phyloP scores from a whole-genome alignment of 169 alveolate genomes.

The Plasmodium fragile region DNA sequence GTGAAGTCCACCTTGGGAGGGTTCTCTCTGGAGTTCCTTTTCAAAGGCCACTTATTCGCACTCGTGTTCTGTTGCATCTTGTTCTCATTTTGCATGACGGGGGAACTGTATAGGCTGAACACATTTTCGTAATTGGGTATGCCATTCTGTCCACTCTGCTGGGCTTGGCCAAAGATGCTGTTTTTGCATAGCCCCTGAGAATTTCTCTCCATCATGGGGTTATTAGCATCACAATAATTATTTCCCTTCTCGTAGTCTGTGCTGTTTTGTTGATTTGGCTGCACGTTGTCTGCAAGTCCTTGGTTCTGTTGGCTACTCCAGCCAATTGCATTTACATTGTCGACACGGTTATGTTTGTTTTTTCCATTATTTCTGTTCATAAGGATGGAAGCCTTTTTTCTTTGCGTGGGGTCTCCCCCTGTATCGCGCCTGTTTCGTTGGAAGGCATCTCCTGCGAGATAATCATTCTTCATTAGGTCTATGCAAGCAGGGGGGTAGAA shows the following conservation, averaged over 20 bases:
- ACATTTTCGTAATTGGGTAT: background rate
- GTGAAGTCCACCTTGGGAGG: conserved; percentile 18
- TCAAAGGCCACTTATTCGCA: conserved; percentile 36
- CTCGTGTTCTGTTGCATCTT: background rate
- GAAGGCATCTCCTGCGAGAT: background rate
- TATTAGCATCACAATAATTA: background rate
- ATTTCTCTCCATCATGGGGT: conserved; percentile 3
- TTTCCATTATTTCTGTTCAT: background rate
- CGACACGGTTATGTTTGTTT: conserved; percentile 2
- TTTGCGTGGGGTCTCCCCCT: background rate
- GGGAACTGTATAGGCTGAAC: background rate
- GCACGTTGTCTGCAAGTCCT: background rate
- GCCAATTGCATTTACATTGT: background rate
- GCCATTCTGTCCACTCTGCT: background rate
- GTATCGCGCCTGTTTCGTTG: background rate
- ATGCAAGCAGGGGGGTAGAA: background rate
- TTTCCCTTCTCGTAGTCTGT: conserved; percentile 11
- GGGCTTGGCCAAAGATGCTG: background rate
- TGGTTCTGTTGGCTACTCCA: background rate
- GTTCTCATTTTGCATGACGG: conserved; percentile 2
- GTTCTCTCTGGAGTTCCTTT: conserved; percentile 40
- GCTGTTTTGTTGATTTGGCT: background rate
- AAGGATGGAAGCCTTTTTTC: background rate
- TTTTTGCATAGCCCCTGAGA: background rate
- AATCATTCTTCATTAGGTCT: background rate